These are phyloP conservation scores for Cyberlindnera maritima DNA, from an alignment of 805 yeast species.

Conservation along the genomic window DNA sequence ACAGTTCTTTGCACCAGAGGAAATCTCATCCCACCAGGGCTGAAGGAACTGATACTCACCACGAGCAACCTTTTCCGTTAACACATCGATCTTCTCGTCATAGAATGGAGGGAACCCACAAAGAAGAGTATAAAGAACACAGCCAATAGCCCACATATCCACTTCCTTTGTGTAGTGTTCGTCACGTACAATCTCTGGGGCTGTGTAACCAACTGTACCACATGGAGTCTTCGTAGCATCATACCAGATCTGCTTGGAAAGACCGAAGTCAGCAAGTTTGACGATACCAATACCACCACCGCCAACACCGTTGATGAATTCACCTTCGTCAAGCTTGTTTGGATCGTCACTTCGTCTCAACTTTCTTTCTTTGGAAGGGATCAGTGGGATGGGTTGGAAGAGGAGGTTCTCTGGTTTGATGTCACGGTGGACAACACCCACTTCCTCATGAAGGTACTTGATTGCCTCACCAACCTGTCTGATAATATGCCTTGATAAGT, in stretches of 20 bases:
- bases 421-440: conserved; percentile 81
- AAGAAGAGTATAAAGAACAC: conserved; percentile 86
- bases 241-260: conserved; percentile 81
- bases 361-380: conserved; percentile 32
- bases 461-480: conserved; percentile 63
- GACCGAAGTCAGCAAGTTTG: conserved; percentile 93
- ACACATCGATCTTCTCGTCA: conserved; percentile 61
- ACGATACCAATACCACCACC: conserved; percentile 91
- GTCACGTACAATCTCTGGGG: conserved; percentile 96
- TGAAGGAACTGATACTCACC: conserved; percentile 72
- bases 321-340: conserved; percentile 83
- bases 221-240: conserved; percentile 93
- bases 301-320: conserved; percentile 74
- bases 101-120: conserved; percentile 91
- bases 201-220: conserved; percentile 98
- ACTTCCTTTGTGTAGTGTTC: conserved; percentile 91
- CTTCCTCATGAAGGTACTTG: conserved; percentile 64
- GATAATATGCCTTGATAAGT: conserved; percentile 60
- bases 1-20: conserved; percentile 65
- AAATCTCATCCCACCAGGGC: conserved; percentile 91
- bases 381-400: conserved; percentile 55
- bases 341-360: conserved; percentile 61
- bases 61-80: conserved; percentile 64
- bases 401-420: conserved; percentile 78
- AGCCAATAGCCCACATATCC: conserved; percentile 99